phyloP scores from a whole-genome alignment of 192 early-diverging fungal species.

The Gaertneriomyces sp. region DNA sequence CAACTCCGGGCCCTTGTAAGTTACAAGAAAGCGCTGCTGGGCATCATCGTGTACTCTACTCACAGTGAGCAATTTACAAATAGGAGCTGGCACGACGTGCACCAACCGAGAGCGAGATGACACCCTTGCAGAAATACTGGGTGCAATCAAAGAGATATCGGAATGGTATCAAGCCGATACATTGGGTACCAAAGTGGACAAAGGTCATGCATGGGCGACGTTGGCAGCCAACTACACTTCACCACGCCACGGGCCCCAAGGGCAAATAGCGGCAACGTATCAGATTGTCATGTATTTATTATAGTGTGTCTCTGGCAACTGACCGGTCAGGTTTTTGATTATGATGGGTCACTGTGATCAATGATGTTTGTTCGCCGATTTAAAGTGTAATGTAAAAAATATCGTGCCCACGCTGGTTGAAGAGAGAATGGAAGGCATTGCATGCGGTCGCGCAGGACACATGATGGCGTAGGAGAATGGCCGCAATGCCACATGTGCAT shows the following conservation, averaged over 20 bases:
- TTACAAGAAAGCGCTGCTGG: background rate
- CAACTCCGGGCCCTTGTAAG: conserved; percentile 43
- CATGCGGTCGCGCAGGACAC: too few species aligned
- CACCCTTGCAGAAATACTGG: conserved; percentile 53
- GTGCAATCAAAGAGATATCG: conserved; percentile 48
- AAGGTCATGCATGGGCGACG: conserved; percentile 40
- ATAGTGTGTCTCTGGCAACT: too few species aligned
- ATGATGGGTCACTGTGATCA: too few species aligned
- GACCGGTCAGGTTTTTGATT: too few species aligned
- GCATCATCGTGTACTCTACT: background rate
- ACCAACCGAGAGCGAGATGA: conserved; percentile 44
- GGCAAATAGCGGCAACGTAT: conserved; percentile 8
- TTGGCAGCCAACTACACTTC: conserved; percentile 37
- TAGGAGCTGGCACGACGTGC: conserved; percentile 40
- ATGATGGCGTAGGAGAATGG: too few species aligned
- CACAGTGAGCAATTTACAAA: background rate
- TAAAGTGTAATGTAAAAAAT: too few species aligned
- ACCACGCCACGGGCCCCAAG: conserved; percentile 28
- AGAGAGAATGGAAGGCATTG: too few species aligned
- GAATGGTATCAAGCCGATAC: conserved; percentile 53
- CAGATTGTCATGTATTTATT: too few species aligned
- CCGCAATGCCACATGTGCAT: too few species aligned
- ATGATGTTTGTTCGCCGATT: too few species aligned
- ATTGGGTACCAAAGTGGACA: conserved; percentile 56
- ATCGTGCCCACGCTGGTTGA: too few species aligned